These are phyloP conservation scores for Candida corydali DNA, from an alignment of 805 yeast genomes.

Conservation along the genomic window DNA sequence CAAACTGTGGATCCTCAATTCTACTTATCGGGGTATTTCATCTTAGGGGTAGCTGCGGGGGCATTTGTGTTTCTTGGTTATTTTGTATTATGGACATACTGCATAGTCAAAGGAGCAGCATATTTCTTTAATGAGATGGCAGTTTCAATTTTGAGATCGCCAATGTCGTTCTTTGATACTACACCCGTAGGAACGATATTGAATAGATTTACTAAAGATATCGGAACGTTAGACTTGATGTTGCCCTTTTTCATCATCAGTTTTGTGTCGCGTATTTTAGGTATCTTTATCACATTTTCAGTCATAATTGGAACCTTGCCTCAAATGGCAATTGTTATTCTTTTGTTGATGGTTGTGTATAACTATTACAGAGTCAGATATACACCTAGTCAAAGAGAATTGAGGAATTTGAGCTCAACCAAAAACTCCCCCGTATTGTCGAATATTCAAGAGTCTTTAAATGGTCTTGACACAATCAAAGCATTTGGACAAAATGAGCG, in stretches of 20 bases:
- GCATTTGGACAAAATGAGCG: slow-evolving; percentile 46
- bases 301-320: slow-evolving; percentile 67
- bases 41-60: slow-evolving; percentile 25
- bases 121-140: slow-evolving; percentile 37
- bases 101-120: slow-evolving; percentile 25
- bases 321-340: slow-evolving; percentile 41
- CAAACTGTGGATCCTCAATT: slow-evolving; percentile 19
- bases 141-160: slow-evolving; percentile 39
- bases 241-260: slow-evolving; percentile 33
- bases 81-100: slow-evolving; percentile 26
- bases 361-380: slow-evolving; percentile 65
- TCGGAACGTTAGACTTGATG: slow-evolving; percentile 60
- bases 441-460: slow-evolving; percentile 65
- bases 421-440: slow-evolving; percentile 68
- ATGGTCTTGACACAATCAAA: slow-evolving; percentile 63
- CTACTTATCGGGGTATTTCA: slow-evolving; percentile 23
- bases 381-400: slow-evolving; percentile 49
- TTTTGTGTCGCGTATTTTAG: slow-evolving; percentile 48
- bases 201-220: slow-evolving; percentile 80
- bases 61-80: slow-evolving; percentile 21
- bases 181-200: slow-evolving; percentile 80
- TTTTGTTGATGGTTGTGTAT: slow-evolving; percentile 42
- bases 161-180: slow-evolving; percentile 74
- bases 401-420: slow-evolving; percentile 70
- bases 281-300: slow-evolving; percentile 63